These are phyloP conservation scores for Lachancea nothofagi DNA, from an alignment of 805 yeast genomes.

Conservation along the genomic window DNA sequence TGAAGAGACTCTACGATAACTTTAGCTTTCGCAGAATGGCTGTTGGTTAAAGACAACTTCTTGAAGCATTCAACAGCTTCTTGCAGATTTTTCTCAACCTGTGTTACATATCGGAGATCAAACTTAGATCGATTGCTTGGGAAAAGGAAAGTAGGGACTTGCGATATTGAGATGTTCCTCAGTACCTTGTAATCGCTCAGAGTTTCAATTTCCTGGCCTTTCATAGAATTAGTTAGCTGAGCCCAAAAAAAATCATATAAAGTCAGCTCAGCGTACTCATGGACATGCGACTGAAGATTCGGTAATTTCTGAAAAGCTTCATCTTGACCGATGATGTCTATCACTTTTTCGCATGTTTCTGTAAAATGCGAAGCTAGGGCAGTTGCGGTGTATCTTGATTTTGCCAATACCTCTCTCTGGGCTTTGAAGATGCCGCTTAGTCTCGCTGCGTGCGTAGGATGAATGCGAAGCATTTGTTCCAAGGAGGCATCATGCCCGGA, in stretches of 20 bases:
- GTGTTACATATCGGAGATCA: slow-evolving; percentile 25
- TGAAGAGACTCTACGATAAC: slow-evolving; percentile 49
- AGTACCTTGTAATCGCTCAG: slow-evolving; percentile 25
- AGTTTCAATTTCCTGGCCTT: slow-evolving; percentile 19
- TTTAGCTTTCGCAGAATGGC: slow-evolving; percentile 43
- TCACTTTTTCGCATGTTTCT: slow-evolving; percentile 3
- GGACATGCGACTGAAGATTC: slow-evolving; percentile 48
- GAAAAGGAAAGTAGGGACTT: slow-evolving; percentile 42
- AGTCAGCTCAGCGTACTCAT: slow-evolving; percentile 66
- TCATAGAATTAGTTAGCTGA: slow-evolving; percentile 30
- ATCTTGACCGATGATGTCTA: neutral
- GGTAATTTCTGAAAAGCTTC: slow-evolving; percentile 14
- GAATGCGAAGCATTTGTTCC: slow-evolving; percentile 8
- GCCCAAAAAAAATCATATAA: slow-evolving; percentile 66
- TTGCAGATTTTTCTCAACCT: slow-evolving; percentile 41
- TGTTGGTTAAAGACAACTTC: slow-evolving; percentile 41
- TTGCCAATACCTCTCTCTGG: slow-evolving; percentile 1
- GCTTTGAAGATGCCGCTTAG: slow-evolving; percentile 5
- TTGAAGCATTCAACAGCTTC: slow-evolving; percentile 50
- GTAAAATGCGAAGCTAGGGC: slow-evolving; percentile 1
- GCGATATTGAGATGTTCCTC: slow-evolving; percentile 36
- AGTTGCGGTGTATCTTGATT: neutral
- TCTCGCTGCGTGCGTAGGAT: slow-evolving; percentile 5
- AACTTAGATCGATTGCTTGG: slow-evolving; percentile 30
- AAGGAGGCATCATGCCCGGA: slow-evolving; percentile 7